These are phyloP conservation scores for Scheffersomyces lignosus DNA, from an alignment of 805 yeast genomes.

Conservation along the genomic window DNA sequence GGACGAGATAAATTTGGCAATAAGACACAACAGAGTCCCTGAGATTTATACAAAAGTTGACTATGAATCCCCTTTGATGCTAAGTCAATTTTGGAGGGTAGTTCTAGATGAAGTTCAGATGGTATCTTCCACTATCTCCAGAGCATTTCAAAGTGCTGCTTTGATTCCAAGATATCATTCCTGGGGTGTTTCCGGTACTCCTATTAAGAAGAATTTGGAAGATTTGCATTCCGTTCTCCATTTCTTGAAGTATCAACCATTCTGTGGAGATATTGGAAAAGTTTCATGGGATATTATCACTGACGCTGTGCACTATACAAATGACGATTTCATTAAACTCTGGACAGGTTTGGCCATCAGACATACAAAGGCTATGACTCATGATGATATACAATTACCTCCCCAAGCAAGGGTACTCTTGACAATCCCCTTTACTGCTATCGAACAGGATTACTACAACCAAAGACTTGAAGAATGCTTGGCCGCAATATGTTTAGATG, in stretches of 20 bases:
- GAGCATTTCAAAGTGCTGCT: slow-evolving; percentile 78
- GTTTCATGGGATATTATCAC: slow-evolving; percentile 39
- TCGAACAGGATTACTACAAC: slow-evolving; percentile 83
- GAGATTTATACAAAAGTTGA: slow-evolving; percentile 33
- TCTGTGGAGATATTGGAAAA: slow-evolving; percentile 44
- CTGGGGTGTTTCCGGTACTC: slow-evolving; percentile 98
- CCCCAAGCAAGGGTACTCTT: slow-evolving; percentile 71
- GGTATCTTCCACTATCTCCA: slow-evolving; percentile 71
- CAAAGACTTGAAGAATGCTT: slow-evolving; percentile 62
- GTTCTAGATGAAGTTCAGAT: slow-evolving; percentile 93
- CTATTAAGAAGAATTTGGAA: slow-evolving; percentile 62
- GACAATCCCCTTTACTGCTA: slow-evolving; percentile 71
- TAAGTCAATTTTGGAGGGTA: slow-evolving; percentile 85
- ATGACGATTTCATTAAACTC: slow-evolving; percentile 38
- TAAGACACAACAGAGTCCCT: slow-evolving; percentile 26
- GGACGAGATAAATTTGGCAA: slow-evolving; percentile 31
- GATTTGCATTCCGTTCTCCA: slow-evolving; percentile 73
- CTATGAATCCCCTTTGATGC: slow-evolving; percentile 79
- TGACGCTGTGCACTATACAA: slow-evolving; percentile 1
- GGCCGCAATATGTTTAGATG: slow-evolving; percentile 53
- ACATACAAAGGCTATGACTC: slow-evolving; percentile 84
- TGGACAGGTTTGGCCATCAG: slow-evolving; percentile 62
- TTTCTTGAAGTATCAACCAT: slow-evolving; percentile 70
- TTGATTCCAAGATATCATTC: slow-evolving; percentile 83
- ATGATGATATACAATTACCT: slow-evolving; percentile 74